These are phyloP conservation scores for Puccinia coronata DNA, from an alignment of 1,284 basidiomycete species.

Conservation along the genomic window DNA sequence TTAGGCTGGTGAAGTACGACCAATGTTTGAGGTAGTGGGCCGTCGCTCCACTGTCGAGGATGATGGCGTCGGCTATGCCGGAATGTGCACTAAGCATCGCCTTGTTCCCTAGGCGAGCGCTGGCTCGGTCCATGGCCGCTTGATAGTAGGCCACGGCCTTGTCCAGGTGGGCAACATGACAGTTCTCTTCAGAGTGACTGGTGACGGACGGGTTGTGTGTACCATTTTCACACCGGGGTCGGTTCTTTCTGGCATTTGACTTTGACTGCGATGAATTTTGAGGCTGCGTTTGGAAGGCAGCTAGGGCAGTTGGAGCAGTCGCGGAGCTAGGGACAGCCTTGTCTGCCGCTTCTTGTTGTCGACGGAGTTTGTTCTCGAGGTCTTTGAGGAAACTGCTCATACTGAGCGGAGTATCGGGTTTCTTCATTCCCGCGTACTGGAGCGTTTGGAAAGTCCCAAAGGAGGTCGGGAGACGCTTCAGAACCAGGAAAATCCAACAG, in stretches of 20 bases:
- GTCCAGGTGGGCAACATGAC: background rate
- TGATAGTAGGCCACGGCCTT: background rate
- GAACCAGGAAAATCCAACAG: background rate
- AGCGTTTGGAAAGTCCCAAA: background rate
- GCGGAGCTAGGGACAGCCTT: background rate
- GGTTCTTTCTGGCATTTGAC: background rate
- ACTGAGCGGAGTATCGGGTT: background rate
- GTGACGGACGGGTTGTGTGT: background rate
- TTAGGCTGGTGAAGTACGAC: background rate
- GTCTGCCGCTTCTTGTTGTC: background rate
- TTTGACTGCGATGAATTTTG: background rate
- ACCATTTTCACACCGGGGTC: background rate
- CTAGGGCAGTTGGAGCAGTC: background rate
- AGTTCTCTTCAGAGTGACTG: background rate
- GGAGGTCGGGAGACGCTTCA: background rate
- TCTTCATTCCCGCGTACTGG: background rate
- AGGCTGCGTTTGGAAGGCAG: background rate
- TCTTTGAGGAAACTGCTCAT: background rate
- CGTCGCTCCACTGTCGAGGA: background rate
- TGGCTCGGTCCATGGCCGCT: background rate
- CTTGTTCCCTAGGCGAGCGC: background rate
- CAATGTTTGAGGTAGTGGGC: background rate
- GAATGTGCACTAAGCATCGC: background rate
- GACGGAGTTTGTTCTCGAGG: background rate
- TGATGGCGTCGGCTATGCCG: background rate